These are phyloP conservation scores for Akanthomyces dipterigenus DNA, from an alignment of 2,329 filamentous ascomycete species.

Conservation along the genomic window DNA sequence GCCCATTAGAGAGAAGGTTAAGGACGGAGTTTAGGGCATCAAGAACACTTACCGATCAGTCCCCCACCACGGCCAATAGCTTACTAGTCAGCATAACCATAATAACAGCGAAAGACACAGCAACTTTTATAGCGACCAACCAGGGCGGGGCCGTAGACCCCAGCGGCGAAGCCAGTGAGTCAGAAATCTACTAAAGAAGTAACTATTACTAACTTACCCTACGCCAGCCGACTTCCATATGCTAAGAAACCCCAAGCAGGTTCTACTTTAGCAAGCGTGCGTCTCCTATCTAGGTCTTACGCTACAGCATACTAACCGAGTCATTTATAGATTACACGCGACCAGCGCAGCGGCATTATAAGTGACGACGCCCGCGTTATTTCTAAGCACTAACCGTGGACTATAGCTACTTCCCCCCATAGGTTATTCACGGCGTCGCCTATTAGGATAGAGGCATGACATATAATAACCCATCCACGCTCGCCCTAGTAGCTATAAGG, in stretches of 20 bases:
- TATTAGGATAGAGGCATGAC: not conserved
- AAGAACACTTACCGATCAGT: not conserved
- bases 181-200: not conserved
- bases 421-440: not conserved
- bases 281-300: not conserved
- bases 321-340: not conserved
- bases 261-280: not conserved
- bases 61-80: not conserved
- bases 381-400: not conserved
- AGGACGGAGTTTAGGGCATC: not conserved
- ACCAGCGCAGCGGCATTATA: not conserved
- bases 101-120: not conserved
- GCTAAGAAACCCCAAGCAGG: not conserved
- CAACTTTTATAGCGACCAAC: not conserved
- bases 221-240: not conserved
- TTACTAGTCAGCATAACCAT: not conserved
- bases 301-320: not conserved
- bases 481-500: not conserved
- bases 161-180: not conserved
- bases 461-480: not conserved
- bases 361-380: not conserved
- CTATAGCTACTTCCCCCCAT: not conserved
- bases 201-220: not conserved
- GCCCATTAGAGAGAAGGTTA: not conserved
- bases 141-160: not conserved